Conservation (phyloP, 2,329 filamentous ascomycete species). For the Pseudopyricularia javanii region DNA sequence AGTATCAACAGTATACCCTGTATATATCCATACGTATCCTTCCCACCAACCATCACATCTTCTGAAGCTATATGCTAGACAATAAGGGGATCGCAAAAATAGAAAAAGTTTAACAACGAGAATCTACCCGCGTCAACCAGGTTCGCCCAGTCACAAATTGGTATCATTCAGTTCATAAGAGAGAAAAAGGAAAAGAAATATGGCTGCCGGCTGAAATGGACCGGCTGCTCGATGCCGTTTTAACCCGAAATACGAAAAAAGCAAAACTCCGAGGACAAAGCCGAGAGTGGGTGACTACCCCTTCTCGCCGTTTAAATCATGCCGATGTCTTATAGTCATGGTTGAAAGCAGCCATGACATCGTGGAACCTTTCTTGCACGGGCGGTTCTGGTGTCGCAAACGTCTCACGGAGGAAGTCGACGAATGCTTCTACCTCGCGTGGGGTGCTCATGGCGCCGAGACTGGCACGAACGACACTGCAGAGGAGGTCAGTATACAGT, state of each 20-base stretch:
- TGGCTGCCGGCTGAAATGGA: no score
- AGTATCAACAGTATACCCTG: background rate
- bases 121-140: no score
- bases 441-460: slow-evolving; percentile 49
- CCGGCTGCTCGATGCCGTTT: no score
- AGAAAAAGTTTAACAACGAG: background rate
- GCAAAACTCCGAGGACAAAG: no score
- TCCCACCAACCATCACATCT: background rate
- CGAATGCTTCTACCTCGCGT: slow-evolving; percentile 36
- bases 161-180: no score
- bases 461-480: slow-evolving; percentile 45
- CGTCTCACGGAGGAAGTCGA: slow-evolving; percentile 29
- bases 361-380: background rate
- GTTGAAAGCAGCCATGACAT: slow-evolving; percentile 2
- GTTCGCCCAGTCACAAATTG: no score
- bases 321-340: background rate
- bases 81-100: background rate
- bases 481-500: no score
- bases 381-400: slow-evolving; percentile 16
- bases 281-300: no score
- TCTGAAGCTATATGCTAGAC: background rate
- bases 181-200: no score
- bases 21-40: background rate
- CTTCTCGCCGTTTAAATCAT: no score
- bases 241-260: no score